Conservation (phyloP, 768 basidiomycete genomes). For the Trametes elegans region DNA sequence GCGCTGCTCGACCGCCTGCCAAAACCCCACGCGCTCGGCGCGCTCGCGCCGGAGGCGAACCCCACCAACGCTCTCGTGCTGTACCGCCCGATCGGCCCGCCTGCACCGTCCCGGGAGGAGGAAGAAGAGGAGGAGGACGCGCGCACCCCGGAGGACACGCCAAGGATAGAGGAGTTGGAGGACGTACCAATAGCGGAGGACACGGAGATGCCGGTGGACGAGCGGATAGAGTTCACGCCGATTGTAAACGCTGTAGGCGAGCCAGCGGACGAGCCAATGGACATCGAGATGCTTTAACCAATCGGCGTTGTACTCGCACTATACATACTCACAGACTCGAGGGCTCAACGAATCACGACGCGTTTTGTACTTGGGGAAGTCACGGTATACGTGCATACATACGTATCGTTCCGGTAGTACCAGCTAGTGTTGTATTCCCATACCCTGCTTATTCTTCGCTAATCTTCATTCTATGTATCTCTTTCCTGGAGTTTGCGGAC, state of each 20-base stretch:
- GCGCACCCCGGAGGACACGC: neutral
- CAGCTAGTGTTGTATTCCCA: too few relatives aligned
- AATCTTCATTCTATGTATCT: neutral
- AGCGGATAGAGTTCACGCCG: slow-evolving; percentile 11
- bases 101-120: neutral
- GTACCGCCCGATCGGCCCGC: slow-evolving; percentile 23
- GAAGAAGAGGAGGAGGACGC: neutral
- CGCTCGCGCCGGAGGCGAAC: slow-evolving; percentile 13
- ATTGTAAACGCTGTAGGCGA: slow-evolving; percentile 8
- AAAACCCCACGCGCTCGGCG: slow-evolving; percentile 1
- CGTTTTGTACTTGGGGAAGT: neutral
- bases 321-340: too few relatives aligned
- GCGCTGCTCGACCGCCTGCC: slow-evolving; percentile 24
- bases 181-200: neutral
- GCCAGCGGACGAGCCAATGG: slow-evolving; percentile 28
- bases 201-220: neutral
- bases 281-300: slow-evolving; percentile 25
- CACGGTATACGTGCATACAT: neutral
- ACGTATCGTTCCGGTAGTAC: too few relatives aligned
- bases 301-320: neutral
- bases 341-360: neutral
- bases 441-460: too few relatives aligned
- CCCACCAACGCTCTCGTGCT: slow-evolving; percentile 28
- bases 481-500: neutral
- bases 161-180: slow-evolving; percentile 8